These are phyloP conservation scores for Candida mattraensis DNA, from an alignment of 805 yeast genomes.

Conservation along the genomic window DNA sequence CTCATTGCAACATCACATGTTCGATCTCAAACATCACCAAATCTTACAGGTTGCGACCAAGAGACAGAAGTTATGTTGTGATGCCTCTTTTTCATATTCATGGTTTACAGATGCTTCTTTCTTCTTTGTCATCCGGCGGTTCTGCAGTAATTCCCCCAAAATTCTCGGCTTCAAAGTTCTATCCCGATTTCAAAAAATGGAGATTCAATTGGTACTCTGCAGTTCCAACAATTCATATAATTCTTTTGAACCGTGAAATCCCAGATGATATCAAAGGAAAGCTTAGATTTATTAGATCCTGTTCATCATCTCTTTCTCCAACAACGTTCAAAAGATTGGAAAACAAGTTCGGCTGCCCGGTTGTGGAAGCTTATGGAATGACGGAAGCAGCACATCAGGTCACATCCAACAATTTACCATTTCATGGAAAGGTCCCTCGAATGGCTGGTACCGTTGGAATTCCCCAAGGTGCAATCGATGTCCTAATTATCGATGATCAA, in stretches of 20 bases:
- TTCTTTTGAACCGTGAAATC: constrained; percentile 50
- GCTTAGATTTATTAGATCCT: constrained; percentile 67
- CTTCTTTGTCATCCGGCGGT: constrained; percentile 62
- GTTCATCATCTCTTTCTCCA: constrained; percentile 72
- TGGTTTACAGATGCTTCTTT: constrained; percentile 65
- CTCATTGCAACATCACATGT: constrained; percentile 61
- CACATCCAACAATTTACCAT: constrained; percentile 66
- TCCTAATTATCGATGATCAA: constrained; percentile 55
- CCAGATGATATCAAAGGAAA: constrained; percentile 51
- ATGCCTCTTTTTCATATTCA: constrained; percentile 83
- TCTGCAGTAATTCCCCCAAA: constrained; percentile 58
- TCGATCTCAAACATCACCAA: constrained; percentile 58
- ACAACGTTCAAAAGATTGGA: constrained; percentile 60
- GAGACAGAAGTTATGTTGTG: constrained; percentile 60
- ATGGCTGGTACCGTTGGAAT: constrained; percentile 64
- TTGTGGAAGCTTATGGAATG: constrained; percentile 77
- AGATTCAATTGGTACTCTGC: constrained; percentile 72
- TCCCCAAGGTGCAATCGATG: constrained; percentile 71
- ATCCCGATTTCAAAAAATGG: constrained; percentile 53
- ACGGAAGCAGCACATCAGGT: constrained; percentile 82
- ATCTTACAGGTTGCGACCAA: constrained; percentile 50
- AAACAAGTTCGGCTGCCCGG: constrained; percentile 59
- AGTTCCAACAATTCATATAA: constrained; percentile 75
- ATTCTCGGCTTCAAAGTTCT: constrained; percentile 62
- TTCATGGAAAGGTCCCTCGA: constrained; percentile 49